Base-by-base conservation (phyloP, 2,329 filamentous ascomycete genomes). In the Leptographium radiaticola region DNA sequence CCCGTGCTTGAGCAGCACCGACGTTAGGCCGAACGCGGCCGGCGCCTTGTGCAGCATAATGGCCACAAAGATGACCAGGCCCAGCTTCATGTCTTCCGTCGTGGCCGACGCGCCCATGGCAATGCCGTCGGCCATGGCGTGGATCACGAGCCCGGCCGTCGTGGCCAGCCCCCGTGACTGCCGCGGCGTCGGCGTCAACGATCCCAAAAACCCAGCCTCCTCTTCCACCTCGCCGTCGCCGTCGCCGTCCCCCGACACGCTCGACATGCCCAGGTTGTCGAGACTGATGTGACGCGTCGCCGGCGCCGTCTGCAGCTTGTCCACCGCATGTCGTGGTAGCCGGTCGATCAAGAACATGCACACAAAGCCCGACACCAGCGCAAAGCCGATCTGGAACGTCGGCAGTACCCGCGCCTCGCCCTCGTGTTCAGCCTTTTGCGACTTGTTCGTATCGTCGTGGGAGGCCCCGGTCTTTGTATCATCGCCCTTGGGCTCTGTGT, bases 31-130 rank as follows among this genome's bases (percentile, higher is more conserved):
- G 70, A 98, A 98, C 0, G 93, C 90, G 1, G 93, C 93, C 0
- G 90, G 91, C 1, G 89, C 91, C 71, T 97, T 98, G 69, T 98
- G 93, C 7, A 97, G 81, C 87, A 98, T 94, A 61, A 98, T 93
- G 12, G 93, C 93, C 43, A 95, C 70, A 67, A 98, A 98, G 42
- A 98, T 89, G 61, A 98, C 87, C 56, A 97, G 81, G 39, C 87
- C 89, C 12, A 98, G 72, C 55, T 85, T 84, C 57, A 81, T 81
- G 61, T 88, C 83, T 2, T 81, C 75, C 4, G 83, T 80, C 5
- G 87, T 84, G 4, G 86, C 87, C 0, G 90, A 95, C 30, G 93
- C 93, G 25, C 93, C 93, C 70, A 98, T 83, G 2, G 93, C 93
- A 57, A 98, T 95, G 16, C 93, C 93, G 64, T 98, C 93, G 2